Conservation (phyloP, 148 eudicot genomes). For the Amaranthus cruentus region DNA sequence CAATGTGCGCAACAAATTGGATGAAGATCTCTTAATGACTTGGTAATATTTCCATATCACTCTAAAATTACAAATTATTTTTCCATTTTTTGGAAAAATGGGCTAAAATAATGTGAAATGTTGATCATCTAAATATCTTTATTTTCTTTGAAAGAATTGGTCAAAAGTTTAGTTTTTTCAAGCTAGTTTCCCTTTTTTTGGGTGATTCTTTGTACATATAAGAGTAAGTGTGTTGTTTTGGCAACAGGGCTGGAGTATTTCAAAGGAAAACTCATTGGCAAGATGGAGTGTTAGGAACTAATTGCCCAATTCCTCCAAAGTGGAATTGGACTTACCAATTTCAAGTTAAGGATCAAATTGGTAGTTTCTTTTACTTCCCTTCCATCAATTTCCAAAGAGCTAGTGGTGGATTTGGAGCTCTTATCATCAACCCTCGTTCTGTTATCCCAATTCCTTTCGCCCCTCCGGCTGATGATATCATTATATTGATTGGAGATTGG, state of each 20-base stretch:
- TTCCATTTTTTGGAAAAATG: background rate
- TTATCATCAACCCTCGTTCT: slow-evolving; percentile 53
- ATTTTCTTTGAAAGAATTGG: background rate
- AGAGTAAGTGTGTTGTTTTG: background rate
- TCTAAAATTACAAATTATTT: background rate
- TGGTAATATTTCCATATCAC: slow-evolving; percentile 44
- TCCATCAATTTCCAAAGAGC: slow-evolving; percentile 87
- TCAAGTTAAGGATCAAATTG: slow-evolving; percentile 96
- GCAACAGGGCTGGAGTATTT: slow-evolving; percentile 71
- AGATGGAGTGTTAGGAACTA: slow-evolving; percentile 92
- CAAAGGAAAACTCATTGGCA: slow-evolving; percentile 81
- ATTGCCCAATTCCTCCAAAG: slow-evolving; percentile 94
- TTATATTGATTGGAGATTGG: slow-evolving; percentile 87
- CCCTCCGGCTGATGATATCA: slow-evolving; percentile 63
- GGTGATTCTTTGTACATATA: background rate
- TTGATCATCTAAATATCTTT: background rate
- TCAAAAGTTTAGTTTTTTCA: background rate
- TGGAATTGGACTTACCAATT: slow-evolving; percentile 98
- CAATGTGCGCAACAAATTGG: slow-evolving; percentile 84
- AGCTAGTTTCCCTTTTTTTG: background rate
- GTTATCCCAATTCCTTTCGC: slow-evolving; percentile 84
- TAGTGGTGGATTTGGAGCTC: slow-evolving; percentile 76
- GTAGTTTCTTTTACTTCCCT: slow-evolving; percentile 94
- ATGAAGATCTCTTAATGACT: slow-evolving; percentile 73
- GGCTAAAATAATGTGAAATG: too few species aligned